Percentiles rank a stretch among this genome's conserved stretches.
These are phyloP conservation scores for Musa troglodytarum DNA, from an alignment of 176 grass and related monocot species.

Conservation along the genomic window DNA sequence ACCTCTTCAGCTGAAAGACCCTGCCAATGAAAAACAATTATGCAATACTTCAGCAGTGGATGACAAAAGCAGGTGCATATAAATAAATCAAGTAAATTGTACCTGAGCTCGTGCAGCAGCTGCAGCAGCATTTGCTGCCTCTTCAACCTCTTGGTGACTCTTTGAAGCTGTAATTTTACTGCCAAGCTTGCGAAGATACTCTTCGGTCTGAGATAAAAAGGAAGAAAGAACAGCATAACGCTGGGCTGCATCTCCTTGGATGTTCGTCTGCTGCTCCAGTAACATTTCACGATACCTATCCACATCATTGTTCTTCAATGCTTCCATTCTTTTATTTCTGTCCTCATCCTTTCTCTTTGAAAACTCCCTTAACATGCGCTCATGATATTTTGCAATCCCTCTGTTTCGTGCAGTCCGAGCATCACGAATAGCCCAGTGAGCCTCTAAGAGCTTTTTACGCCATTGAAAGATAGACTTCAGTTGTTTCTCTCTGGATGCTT, in stretches of 20 bases:
- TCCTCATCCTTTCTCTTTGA: conserved; percentile 91
- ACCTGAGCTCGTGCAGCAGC: conserved; percentile 86
- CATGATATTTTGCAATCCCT: conserved; percentile 91
- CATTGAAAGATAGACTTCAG: conserved; percentile 84
- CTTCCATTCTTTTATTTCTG: conserved; percentile 92
- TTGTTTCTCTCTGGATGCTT: conserved; percentile 62
- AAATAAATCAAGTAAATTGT: neutral
- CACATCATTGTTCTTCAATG: conserved; percentile 87
- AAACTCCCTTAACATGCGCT: conserved; percentile 89
- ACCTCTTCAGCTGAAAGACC: conserved; percentile 95
- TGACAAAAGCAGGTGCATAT: conserved; percentile 3
- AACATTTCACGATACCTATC: conserved; percentile 86
- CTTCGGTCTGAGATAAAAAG: conserved; percentile 87
- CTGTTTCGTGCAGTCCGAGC: conserved; percentile 72
- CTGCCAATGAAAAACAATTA: conserved; percentile 30
- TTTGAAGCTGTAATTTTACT: conserved; percentile 93
- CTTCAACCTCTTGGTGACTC: conserved; percentile 83
- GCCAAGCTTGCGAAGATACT: conserved; percentile 93
- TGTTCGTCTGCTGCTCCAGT: conserved; percentile 79
- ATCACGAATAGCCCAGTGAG: conserved; percentile 83
- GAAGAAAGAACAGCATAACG: conserved; percentile 83
- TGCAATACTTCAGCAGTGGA: neutral
- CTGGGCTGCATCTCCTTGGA: conserved; percentile 78
- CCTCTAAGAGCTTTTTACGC: conserved; percentile 91
- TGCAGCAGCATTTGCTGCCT: conserved; percentile 75